Evolutionary conservation across 164 flowering plant genomes (phyloP).

Genomic region (Liquidambar formosana): DNA sequence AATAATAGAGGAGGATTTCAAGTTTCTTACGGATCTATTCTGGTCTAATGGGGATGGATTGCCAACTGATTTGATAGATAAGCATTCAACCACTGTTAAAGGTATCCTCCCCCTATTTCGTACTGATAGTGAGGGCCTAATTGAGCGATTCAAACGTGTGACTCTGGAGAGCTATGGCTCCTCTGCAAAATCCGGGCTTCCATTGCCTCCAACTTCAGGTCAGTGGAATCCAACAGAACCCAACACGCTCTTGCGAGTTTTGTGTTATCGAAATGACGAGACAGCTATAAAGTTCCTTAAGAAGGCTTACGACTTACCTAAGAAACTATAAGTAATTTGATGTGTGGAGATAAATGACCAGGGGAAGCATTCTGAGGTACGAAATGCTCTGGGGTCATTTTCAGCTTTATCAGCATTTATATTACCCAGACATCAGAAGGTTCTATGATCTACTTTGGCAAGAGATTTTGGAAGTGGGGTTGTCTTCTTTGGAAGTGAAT

Average conservation of each 20-base stretch:
- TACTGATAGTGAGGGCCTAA: constrained; percentile 48
- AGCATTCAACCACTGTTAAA: constrained; percentile 45
- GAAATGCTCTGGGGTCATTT: constrained; percentile 5
- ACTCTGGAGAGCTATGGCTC: constrained; percentile 43
- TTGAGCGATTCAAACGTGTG: constrained; percentile 46
- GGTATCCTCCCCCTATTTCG: constrained; percentile 55
- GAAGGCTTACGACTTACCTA: constrained; percentile 73
- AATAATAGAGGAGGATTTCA: constrained; percentile 75
- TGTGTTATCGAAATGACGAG: constrained; percentile 75
- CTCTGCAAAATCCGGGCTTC: constrained; percentile 60
- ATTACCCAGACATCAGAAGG: not conserved
- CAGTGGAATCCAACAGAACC: constrained; percentile 78
- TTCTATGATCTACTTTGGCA: not conserved
- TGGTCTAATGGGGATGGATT: constrained; percentile 91
- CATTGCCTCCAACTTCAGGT: constrained; percentile 77
- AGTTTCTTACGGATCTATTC: constrained; percentile 59
- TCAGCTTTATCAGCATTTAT: not conserved
- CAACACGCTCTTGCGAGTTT: constrained; percentile 68
- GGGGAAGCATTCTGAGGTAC: not conserved
- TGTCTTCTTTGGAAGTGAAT: not conserved
- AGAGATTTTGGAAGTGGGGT: not conserved
- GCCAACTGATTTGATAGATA: constrained; percentile 73
- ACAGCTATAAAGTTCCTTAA: constrained; percentile 73
- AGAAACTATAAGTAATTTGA: constrained; percentile 40
- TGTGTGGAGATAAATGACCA: not conserved